phyloP scores from a whole-genome alignment of 768 basidiomycete genomes.

The Leccinum fibrillosum region DNA sequence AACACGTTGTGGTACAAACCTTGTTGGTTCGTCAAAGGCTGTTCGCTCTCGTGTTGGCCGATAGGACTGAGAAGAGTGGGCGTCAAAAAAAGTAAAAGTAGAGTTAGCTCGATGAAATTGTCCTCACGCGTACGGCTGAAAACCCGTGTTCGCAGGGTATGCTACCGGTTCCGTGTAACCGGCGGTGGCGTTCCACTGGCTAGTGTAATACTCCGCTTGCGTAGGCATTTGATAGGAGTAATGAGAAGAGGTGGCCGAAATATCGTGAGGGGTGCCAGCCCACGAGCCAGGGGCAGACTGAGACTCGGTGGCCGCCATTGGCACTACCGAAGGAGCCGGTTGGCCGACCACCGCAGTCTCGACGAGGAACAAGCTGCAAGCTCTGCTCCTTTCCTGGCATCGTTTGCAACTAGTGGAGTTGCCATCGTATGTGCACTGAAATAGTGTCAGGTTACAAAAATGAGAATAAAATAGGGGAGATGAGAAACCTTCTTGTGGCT shows the following conservation, averaged over 20 bases:
- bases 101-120: background rate
- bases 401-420: slow-evolving; percentile 13
- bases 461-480: background rate
- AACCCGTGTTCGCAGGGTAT: slow-evolving; percentile 6
- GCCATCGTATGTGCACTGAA: slow-evolving; percentile 19
- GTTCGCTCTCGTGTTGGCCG: slow-evolving; percentile 7
- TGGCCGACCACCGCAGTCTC: slow-evolving; percentile 4
- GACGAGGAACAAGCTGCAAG: slow-evolving; percentile 18
- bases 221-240: background rate
- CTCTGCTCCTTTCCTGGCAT: slow-evolving; percentile 8
- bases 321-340: slow-evolving; percentile 1
- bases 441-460: background rate
- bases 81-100: background rate
- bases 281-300: slow-evolving; percentile 3
- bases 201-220: background rate
- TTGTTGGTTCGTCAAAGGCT: slow-evolving; percentile 8
- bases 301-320: background rate
- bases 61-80: slow-evolving; percentile 4
- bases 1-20: slow-evolving; percentile 8
- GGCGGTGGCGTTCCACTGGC: background rate
- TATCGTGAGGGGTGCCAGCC: slow-evolving; percentile 4
- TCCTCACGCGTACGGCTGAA: slow-evolving; percentile 17
- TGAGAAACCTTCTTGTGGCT: slow-evolving; percentile 25
- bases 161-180: background rate
- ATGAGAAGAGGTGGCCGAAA: background rate